Base-by-base conservation (phyloP, 1,284 basidiomycete genomes). In the Cutaneotrichosporon sp. region DNA sequence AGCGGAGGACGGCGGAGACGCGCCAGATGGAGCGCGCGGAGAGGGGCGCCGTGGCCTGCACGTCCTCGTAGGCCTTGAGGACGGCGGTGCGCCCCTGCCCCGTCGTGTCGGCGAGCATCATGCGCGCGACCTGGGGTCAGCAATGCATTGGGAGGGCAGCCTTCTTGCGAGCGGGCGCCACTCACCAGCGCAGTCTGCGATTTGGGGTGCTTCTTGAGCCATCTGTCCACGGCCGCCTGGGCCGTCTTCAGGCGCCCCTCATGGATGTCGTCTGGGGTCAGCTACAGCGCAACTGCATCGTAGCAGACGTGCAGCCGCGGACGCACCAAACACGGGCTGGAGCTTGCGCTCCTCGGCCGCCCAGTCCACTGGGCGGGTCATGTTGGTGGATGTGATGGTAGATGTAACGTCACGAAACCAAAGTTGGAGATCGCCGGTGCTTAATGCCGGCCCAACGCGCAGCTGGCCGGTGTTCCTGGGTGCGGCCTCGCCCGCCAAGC, bases 301-400 rank as follows among this genome's bases (percentile, higher is more conserved):
- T 14, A 13, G 24, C n/a, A 5, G 55, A 6, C 27, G 13, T 31
- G 14, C 20, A 22, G 18, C 43, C 10, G 46, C 3, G 11, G 14
- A 67, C 74, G 53, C 53, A 76, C 75, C 72, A 54, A 70, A 77
- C 0, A 70, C 70, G 16, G 67, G 55, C 61, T 71, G 67, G 29
- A 77, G 69, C 64, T 75, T 75, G 34, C 75, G 63, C 69, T 77
- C 72, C 53, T 77, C 75, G 20, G 64, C 53, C 33, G 67, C 59
- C 72, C 72, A 74, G 52, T 69, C 65, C 18, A 50, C 52, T 1
- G 60, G 56, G 33, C 57, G 54, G 18, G 58, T 20, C 62, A 64
- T 64, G n/a, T 13, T 57, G 47, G n/a, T 42, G 29, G 29, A 5
- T 29, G 9, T 5, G 29, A 29, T 29, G 29, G 29, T n/a, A n/a